Evolutionary conservation across 495 filamentous ascomycete genomes (phyloP).

Genomic region (Neurospora africana): DNA sequence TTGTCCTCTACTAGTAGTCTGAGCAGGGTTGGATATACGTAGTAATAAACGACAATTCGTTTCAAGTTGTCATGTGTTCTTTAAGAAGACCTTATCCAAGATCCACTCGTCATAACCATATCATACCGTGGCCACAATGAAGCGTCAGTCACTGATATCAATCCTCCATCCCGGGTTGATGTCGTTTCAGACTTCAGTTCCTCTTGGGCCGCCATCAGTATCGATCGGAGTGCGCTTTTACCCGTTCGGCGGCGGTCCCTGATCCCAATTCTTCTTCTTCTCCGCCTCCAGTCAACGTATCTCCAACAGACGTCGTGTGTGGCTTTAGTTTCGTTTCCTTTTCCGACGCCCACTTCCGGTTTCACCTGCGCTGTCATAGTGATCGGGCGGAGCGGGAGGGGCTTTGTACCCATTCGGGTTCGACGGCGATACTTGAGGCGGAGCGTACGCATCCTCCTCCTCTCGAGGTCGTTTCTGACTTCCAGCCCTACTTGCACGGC

Average conservation of each 20-base stretch:
- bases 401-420: background rate
- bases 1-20: background rate
- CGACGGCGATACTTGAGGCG: background rate
- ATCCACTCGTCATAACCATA: background rate
- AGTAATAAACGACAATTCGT: background rate
- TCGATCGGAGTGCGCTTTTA: background rate
- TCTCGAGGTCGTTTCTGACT: background rate
- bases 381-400: background rate
- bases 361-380: background rate
- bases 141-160: background rate
- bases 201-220: background rate
- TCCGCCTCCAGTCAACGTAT: background rate
- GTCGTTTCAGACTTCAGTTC: background rate
- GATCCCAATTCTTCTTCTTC: background rate
- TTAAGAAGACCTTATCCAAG: background rate
- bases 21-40: background rate
- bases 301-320: background rate
- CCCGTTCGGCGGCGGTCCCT: background rate
- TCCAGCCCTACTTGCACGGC: background rate
- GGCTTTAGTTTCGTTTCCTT: background rate
- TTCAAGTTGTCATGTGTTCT: background rate
- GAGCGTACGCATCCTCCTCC: background rate
- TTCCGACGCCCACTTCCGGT: background rate
- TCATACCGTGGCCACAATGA: background rate
- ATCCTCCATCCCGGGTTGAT: background rate